Percentiles rank a stretch among this genome's conserved stretches.
Conservation (phyloP, 139 green algal species). For the Yamagishiella unicocca region DNA sequence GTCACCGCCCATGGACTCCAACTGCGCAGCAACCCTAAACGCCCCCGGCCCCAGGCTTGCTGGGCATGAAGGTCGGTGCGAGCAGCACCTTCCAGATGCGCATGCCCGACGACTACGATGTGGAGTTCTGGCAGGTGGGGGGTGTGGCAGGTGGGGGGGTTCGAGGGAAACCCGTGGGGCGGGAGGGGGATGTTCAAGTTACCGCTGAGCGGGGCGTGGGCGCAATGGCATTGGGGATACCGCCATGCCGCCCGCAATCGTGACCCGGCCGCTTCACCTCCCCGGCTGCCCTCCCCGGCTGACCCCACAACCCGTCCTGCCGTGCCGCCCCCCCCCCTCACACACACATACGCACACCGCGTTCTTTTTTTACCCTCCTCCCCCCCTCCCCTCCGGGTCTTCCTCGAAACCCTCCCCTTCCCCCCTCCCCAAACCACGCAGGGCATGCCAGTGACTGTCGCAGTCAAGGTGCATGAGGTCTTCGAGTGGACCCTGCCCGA, state of each 20-base stretch:
- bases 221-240: no score
- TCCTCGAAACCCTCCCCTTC: background rate
- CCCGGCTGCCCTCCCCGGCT: no score
- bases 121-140: constrained; percentile 65
- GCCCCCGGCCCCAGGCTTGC: constrained; percentile 26
- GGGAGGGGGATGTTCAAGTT: no score
- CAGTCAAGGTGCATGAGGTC: constrained; percentile 59
- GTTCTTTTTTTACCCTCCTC: background rate
- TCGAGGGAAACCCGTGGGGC: no score
- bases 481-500: constrained; percentile 67
- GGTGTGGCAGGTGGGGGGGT: no score
- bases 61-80: constrained; percentile 58
- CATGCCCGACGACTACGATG: constrained; percentile 62
- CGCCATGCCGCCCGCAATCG: no score
- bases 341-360: no score
- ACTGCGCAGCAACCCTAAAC: background rate
- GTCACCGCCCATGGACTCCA: no score
- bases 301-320: no score
- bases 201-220: no score
- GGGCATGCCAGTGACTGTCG: constrained; percentile 35
- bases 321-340: no score
- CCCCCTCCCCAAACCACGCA: background rate
- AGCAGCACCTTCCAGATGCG: constrained; percentile 56
- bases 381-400: background rate
- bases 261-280: no score